phyloP scores from a whole-genome alignment of 805 yeast species.

The Debaryomyces maramus region DNA sequence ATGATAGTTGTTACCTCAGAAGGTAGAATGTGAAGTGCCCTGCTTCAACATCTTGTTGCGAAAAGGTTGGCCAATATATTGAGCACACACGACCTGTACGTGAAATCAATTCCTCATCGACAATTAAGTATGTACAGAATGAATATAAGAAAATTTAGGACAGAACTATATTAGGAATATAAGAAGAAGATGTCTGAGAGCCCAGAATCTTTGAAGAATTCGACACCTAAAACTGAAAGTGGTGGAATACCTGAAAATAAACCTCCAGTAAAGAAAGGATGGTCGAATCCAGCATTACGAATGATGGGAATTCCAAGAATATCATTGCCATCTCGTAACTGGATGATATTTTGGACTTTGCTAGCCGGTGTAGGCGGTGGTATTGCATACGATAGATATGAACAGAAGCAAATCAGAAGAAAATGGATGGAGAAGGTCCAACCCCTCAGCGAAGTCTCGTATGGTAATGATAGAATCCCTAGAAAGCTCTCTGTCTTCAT shows the following conservation, averaged over 20 bases:
- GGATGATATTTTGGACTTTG: slow-evolving; percentile 86
- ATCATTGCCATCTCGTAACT: slow-evolving; percentile 84
- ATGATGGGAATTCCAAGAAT: slow-evolving; percentile 83
- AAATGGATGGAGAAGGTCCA: slow-evolving; percentile 65
- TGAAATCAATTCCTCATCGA: neutral
- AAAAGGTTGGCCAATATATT: neutral
- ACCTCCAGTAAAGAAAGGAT: slow-evolving; percentile 38
- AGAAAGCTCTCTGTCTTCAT: slow-evolving; percentile 79
- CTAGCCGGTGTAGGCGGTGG: slow-evolving; percentile 71
- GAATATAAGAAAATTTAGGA: too few species aligned
- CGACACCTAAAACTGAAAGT: neutral
- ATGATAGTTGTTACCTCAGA: too few species aligned
- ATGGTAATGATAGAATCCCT: slow-evolving; percentile 53
- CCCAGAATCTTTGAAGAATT: neutral
- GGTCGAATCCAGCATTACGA: slow-evolving; percentile 74
- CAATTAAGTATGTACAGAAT: neutral
- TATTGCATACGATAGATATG: slow-evolving; percentile 70
- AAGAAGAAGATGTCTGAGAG: neutral
- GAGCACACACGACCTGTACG: neutral
- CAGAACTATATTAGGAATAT: neutral
- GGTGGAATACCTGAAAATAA: neutral
- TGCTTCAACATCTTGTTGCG: slow-evolving; percentile 1
- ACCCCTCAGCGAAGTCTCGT: slow-evolving; percentile 46
- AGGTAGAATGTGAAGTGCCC: too few species aligned
- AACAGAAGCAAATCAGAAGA: slow-evolving; percentile 65